Conservation (phyloP, 1,139 yeast species). For the Diutina mesorugosa region DNA sequence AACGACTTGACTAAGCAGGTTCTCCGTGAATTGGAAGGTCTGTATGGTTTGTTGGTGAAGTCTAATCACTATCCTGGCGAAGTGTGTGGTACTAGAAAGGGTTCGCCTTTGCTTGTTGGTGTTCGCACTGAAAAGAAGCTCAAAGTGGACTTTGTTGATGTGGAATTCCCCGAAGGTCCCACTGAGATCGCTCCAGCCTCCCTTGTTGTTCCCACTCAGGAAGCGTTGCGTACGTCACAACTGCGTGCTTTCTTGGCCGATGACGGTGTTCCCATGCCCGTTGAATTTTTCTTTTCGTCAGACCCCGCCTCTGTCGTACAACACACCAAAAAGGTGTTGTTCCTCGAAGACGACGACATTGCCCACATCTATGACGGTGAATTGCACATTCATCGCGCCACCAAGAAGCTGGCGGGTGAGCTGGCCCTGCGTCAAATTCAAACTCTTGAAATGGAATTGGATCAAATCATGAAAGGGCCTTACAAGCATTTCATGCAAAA, state of each 20-base stretch:
- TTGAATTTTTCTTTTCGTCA: slow-evolving; percentile 91
- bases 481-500: slow-evolving; percentile 97
- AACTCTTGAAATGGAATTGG: slow-evolving; percentile 92
- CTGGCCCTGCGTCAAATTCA: slow-evolving; percentile 91
- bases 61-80: slow-evolving; percentile 91
- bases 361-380: slow-evolving; percentile 98
- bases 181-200: slow-evolving; percentile 8
- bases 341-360: slow-evolving; percentile 95
- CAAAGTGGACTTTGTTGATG: slow-evolving; percentile 97
- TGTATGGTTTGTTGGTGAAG: slow-evolving; percentile 90
- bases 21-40: slow-evolving; percentile 88
- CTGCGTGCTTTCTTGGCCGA: slow-evolving; percentile 87
- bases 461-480: slow-evolving; percentile 96
- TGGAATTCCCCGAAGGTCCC: slow-evolving; percentile 67
- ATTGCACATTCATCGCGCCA: slow-evolving; percentile 93
- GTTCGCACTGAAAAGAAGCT: slow-evolving; percentile 90
- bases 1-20: slow-evolving; percentile 89
- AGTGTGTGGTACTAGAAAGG: slow-evolving; percentile 94
- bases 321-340: slow-evolving; percentile 93
- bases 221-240: slow-evolving; percentile 71
- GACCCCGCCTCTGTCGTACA: slow-evolving; percentile 98
- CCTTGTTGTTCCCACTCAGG: slow-evolving; percentile 25
- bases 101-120: slow-evolving; percentile 94
- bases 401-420: slow-evolving; percentile 71
- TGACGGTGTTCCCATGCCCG: slow-evolving; percentile 87